Evolutionary conservation across 2,329 filamentous ascomycete genomes (phyloP).

Genomic region (Venturia pyrina): DNA sequence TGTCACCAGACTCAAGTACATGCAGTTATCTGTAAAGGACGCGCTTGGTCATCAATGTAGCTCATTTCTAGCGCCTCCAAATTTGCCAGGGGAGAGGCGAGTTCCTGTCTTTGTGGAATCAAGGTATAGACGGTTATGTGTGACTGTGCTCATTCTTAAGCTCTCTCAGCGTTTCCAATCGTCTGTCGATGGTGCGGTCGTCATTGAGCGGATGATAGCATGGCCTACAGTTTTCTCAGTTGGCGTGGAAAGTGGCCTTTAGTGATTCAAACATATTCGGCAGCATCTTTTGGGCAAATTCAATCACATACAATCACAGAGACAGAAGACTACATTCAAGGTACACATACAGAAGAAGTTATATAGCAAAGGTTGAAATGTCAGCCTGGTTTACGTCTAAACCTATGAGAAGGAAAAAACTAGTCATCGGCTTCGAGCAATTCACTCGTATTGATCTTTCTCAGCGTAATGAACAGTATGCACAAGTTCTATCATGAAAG

Average conservation of each 20-base stretch:
- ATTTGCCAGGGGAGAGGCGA: too few species aligned
- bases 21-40: too few species aligned
- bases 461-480: background rate
- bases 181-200: too few species aligned
- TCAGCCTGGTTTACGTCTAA: background rate
- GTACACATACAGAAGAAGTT: background rate
- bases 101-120: too few species aligned
- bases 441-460: background rate
- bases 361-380: background rate
- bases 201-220: too few species aligned
- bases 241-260: background rate
- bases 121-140: too few species aligned
- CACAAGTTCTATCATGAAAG: background rate
- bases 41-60: too few species aligned
- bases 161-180: too few species aligned
- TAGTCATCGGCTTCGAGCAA: background rate
- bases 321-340: background rate
- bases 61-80: too few species aligned
- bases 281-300: background rate
- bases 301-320: background rate
- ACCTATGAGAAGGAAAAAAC: background rate
- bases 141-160: too few species aligned
- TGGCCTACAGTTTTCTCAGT: too few species aligned
- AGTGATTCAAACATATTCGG: background rate
- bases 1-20: too few species aligned